Conservation (phyloP, 208 protist species). For the Phytomonas francai region DNA sequence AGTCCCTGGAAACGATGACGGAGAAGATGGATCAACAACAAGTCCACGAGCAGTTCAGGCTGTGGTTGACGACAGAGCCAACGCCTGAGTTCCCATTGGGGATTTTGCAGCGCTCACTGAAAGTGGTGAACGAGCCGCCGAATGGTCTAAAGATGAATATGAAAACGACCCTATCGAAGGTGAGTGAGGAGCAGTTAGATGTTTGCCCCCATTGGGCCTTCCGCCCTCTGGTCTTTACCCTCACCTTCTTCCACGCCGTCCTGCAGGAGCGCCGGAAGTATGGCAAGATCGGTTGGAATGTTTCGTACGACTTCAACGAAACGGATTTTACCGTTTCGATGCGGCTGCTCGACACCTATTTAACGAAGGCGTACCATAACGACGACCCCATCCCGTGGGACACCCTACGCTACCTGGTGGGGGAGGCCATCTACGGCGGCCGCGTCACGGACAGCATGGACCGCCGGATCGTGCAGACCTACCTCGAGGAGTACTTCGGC, state of each 20-base stretch:
- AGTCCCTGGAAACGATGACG: constrained; percentile 96
- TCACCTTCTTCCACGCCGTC: constrained; percentile 98
- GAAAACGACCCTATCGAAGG: constrained; percentile 94
- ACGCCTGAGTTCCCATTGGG: constrained; percentile 97
- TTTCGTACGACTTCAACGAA: constrained; percentile 99
- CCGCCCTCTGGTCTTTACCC: constrained; percentile 95
- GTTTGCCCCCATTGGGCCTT: constrained; percentile 94
- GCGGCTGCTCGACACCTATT: constrained; percentile 94
- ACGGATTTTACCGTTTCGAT: constrained; percentile 98
- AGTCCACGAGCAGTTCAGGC: constrained; percentile 96
- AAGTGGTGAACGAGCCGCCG: constrained; percentile 98
- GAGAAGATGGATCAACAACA: constrained; percentile 92
- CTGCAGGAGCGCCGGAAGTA: constrained; percentile 98
- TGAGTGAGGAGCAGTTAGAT: constrained; percentile 93
- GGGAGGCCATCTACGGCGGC: constrained; percentile 99
- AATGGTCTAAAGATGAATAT: constrained; percentile 99
- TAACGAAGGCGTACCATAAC: constrained; percentile 95
- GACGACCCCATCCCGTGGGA: constrained; percentile 96
- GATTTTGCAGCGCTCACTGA: constrained; percentile 96
- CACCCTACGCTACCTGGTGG: constrained; percentile 98
- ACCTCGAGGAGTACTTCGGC: constrained; percentile 99
- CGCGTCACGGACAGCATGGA: constrained; percentile 98
- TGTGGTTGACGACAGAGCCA: constrained; percentile 99
- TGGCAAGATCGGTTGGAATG: constrained; percentile 98
- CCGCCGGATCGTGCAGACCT: constrained; percentile 96